Conservation (phyloP, 1,284 basidiomycete species). For the Apiotrichum laibachii region DNA sequence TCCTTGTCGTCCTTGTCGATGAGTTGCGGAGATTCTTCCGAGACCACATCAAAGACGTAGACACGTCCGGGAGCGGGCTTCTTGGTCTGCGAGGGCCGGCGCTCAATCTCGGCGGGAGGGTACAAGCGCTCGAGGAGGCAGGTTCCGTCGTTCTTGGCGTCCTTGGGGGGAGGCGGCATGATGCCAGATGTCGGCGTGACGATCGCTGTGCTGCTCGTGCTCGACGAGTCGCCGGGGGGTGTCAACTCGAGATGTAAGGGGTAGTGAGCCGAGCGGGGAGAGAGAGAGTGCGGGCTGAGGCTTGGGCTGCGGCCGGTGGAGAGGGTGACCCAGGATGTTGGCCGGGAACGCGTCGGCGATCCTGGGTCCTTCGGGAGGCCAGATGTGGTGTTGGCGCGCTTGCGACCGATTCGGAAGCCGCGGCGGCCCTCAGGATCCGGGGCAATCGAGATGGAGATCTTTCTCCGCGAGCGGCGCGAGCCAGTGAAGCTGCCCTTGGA, state of each 20-base stretch:
- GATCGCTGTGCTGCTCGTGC: not conserved
- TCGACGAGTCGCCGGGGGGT: not conserved
- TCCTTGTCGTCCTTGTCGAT: not conserved
- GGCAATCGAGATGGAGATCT: not conserved
- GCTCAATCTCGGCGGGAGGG: not conserved
- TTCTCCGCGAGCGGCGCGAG: not conserved
- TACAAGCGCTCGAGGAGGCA: slow-evolving; percentile 1
- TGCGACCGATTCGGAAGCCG: too few species aligned
- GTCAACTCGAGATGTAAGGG: not conserved
- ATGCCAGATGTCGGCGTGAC: not conserved
- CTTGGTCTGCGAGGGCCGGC: not conserved
- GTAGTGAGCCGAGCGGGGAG: not conserved
- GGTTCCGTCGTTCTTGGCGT: not conserved
- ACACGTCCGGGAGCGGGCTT: slow-evolving; percentile 4
- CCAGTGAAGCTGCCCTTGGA: not conserved
- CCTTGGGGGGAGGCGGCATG: not conserved
- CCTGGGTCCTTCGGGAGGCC: not conserved
- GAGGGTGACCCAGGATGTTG: not conserved
- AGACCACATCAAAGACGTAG: slow-evolving; percentile 5
- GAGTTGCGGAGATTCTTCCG: not conserved
- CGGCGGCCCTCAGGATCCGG: not conserved
- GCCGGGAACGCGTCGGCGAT: not conserved
- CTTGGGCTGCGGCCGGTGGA: not conserved
- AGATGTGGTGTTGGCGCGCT: too few species aligned
- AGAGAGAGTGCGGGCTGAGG: not conserved